These are phyloP conservation scores for Entophlyctis helioformis DNA, from an alignment of 192 early-diverging fungal genomes.

Conservation along the genomic window DNA sequence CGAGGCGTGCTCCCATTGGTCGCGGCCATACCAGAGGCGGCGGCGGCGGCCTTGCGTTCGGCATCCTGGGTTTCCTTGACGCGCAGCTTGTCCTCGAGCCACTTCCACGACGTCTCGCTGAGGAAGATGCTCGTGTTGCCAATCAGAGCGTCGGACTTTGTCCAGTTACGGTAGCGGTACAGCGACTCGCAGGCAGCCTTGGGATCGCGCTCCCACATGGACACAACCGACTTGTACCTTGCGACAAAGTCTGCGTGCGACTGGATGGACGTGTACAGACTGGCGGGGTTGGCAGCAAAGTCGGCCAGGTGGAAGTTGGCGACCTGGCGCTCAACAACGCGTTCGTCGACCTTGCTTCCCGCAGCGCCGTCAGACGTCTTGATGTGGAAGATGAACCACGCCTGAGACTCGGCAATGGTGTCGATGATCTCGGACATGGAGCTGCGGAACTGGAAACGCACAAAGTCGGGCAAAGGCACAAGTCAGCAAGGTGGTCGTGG, in stretches of 20 bases:
- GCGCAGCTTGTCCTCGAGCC: slow-evolving; percentile 68
- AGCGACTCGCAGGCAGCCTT: slow-evolving; percentile 14
- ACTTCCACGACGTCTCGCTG: slow-evolving; percentile 66
- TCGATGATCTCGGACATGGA: slow-evolving; percentile 61
- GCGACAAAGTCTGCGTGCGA: slow-evolving; percentile 68
- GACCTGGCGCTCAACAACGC: slow-evolving; percentile 61
- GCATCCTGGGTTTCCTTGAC: slow-evolving; percentile 60
- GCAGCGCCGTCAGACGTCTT: slow-evolving; percentile 14
- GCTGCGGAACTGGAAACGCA: slow-evolving; percentile 24
- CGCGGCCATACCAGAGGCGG: too few relatives aligned
- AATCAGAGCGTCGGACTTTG: slow-evolving; percentile 8
- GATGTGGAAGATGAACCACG: slow-evolving; percentile 79
- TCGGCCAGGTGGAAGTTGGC: slow-evolving; percentile 53
- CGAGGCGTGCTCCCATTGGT: too few relatives aligned
- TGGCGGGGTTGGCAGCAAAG: slow-evolving; percentile 49
- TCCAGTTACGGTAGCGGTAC: slow-evolving; percentile 13
- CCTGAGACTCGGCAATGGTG: slow-evolving; percentile 60
- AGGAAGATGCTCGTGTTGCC: slow-evolving; percentile 52
- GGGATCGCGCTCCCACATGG: slow-evolving; percentile 6
- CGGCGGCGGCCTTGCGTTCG: too few relatives aligned
- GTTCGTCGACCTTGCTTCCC: slow-evolving; percentile 53
- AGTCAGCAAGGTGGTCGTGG: slow-evolving; percentile 1
- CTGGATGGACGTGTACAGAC: slow-evolving; percentile 61
- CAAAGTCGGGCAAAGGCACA: slow-evolving; percentile 36
- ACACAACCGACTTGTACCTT: slow-evolving; percentile 43